Percentiles rank a stretch among this genome's conserved stretches.
Evolutionary conservation across 768 basidiomycete genomes (phyloP).

Genomic region (Tricholomella constricta): DNA sequence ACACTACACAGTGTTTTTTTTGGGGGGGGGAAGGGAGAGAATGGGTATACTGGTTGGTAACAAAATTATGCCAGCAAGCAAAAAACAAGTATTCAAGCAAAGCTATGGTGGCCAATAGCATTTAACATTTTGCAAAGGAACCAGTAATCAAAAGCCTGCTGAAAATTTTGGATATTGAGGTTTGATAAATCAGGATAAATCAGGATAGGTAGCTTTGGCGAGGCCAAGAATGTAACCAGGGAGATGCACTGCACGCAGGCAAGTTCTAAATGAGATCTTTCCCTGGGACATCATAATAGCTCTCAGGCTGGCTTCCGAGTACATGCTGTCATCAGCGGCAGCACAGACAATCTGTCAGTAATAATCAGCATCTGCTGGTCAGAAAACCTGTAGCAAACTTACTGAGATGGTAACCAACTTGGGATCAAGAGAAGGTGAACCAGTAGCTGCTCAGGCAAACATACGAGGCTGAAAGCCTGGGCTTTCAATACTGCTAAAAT

Average conservation of each 20-base stretch:
- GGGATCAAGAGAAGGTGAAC: neutral
- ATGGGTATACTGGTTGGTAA: neutral
- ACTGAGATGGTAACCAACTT: neutral
- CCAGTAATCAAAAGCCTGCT: slow-evolving; percentile 1
- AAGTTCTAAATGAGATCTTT: neutral
- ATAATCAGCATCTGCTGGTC: neutral
- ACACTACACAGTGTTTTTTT: no score
- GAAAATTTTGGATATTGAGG: neutral
- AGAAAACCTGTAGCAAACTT: neutral
- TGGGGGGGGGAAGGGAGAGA: neutral
- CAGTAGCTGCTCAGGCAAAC: slow-evolving; percentile 8
- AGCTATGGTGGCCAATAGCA: neutral
- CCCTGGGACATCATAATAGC: neutral
- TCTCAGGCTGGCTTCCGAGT: neutral
- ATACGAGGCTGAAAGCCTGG: slow-evolving; percentile 1
- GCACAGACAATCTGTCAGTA: neutral
- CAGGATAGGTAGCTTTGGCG: neutral
- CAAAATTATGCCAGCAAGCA: neutral
- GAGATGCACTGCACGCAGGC: neutral
- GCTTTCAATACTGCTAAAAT: neutral
- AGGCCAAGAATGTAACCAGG: neutral
- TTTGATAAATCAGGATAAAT: neutral
- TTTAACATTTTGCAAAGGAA: neutral
- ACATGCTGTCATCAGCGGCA: neutral
- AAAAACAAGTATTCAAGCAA: neutral